Base-by-base conservation (phyloP, 306 rosid genomes). In the Senna siamea region DNA sequence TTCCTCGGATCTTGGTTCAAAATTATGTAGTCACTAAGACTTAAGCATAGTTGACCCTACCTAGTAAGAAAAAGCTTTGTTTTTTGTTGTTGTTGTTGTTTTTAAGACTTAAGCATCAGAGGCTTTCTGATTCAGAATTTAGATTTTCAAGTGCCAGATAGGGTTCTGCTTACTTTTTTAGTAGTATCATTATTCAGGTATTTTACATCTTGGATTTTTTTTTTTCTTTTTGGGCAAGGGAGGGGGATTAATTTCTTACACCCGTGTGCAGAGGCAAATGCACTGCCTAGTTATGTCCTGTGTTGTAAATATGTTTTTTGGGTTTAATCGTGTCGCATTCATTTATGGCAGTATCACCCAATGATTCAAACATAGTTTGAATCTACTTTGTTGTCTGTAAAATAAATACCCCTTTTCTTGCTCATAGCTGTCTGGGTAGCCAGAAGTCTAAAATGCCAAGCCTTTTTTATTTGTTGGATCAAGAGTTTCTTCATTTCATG, bases 101-200 rank as follows among this genome's bases (percentile, higher is more conserved):
- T 14, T 46, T 62, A 65, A 26, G 30, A 26, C 30, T 26, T 26
- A 26, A 68, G 46, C 19, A 67, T 26, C n/a, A 44, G 62, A 19
- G 34, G 51, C 54, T 43, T 52, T 67, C 55, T 58, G 47, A 59
- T 65, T 69, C 32, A 65, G 53, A 65, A 80, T 57, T 38, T 35
- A 62, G 64, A 63, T 63, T 26, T 51, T 28, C n/a, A 8, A 35
- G 65, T 62, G 52, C 41, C 41, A 23, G 7, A 14, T 66, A 55
- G 10, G n/a, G 47, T 55, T 67, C 51, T 55, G 22, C 46, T 67
- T 38, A 58, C 43, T 54, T 56, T 56, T 41, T 72, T 35, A 48
- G 66, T 72, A 64, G 28, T 76, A 63, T 58, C 23, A 26, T 26
- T 26, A 43, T 44, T 20, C 26, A 66, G 43, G 19, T 54, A 55